Conservation (phyloP, 305 asterid species). For the Caryopteris hybrid region DNA sequence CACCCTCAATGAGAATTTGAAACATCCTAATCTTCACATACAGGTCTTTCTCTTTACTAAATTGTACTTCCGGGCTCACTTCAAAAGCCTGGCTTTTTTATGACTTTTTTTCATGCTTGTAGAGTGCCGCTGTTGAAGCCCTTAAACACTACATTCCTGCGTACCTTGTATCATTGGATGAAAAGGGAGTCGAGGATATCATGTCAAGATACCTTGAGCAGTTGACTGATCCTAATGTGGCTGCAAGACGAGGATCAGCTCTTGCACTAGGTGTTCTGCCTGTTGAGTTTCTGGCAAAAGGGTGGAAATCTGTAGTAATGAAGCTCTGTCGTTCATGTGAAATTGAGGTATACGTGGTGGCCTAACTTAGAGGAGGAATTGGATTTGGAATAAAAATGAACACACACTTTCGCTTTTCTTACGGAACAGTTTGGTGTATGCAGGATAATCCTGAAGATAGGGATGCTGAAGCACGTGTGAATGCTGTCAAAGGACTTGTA, state of each 20-base stretch:
- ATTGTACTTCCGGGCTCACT: slow-evolving; percentile 15
- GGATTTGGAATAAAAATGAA: neutral
- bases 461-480: slow-evolving; percentile 95
- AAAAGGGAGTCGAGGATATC: slow-evolving; percentile 48
- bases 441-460: slow-evolving; percentile 86
- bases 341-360: slow-evolving; percentile 65
- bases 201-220: slow-evolving; percentile 69
- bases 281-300: slow-evolving; percentile 54
- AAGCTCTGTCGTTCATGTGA: slow-evolving; percentile 73
- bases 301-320: slow-evolving; percentile 60
- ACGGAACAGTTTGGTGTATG: slow-evolving; percentile 22
- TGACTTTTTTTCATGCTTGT: slow-evolving; percentile 25
- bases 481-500: slow-evolving; percentile 85
- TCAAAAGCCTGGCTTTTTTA: slow-evolving; percentile 12
- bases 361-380: slow-evolving; percentile 7
- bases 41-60: slow-evolving; percentile 54
- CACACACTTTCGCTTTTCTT: slow-evolving; percentile 12
- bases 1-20: slow-evolving; percentile 84
- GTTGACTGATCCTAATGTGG: slow-evolving; percentile 83
- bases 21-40: slow-evolving; percentile 84
- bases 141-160: slow-evolving; percentile 57
- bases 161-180: slow-evolving; percentile 46
- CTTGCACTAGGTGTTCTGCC: slow-evolving; percentile 89
- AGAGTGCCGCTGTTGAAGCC: slow-evolving; percentile 87
- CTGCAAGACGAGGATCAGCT: slow-evolving; percentile 96